A percentile compares a stretch with the other conserved stretches of the same genome.
Evolutionary conservation across 2,329 filamentous ascomycete species (phyloP).

Genomic region (Hirsutella thompsonii): DNA sequence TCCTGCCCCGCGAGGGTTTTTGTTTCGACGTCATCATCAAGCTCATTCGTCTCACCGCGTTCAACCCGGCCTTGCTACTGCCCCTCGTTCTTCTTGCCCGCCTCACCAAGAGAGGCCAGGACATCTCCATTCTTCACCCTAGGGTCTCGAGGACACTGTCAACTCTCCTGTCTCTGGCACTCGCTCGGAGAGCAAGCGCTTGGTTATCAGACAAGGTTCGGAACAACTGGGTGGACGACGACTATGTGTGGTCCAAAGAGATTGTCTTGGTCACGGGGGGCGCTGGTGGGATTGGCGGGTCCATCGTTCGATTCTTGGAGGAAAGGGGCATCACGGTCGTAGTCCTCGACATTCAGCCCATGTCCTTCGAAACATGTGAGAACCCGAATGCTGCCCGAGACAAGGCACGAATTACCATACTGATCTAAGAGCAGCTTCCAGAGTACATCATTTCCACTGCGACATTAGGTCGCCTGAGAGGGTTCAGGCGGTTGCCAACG

Average conservation of each 20-base stretch:
- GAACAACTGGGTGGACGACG: constrained; percentile 23
- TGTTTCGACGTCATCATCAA: constrained; percentile 45
- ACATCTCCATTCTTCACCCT: constrained; percentile 39
- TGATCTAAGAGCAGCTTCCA: constrained; percentile 19
- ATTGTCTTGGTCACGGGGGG: constrained; percentile 65
- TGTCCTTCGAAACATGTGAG: constrained; percentile 37
- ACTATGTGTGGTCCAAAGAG: constrained; percentile 55
- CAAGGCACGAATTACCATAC: too few species aligned
- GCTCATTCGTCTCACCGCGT: constrained; percentile 43
- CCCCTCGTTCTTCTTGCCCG: constrained; percentile 49
- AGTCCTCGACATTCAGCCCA: constrained; percentile 55
- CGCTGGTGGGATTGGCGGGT: constrained; percentile 57
- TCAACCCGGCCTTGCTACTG: constrained; percentile 53
- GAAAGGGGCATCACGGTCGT: constrained; percentile 53
- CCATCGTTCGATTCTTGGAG: constrained; percentile 52
- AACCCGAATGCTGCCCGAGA: neutral
- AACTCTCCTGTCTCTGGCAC: constrained; percentile 16
- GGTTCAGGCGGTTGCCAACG: constrained; percentile 36
- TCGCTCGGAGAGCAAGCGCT: constrained; percentile 13
- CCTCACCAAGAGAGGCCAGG: constrained; percentile 48
- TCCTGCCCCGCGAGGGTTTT: constrained; percentile 44
- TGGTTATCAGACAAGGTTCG: constrained; percentile 20
- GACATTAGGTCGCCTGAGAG: constrained; percentile 49
- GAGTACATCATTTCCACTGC: constrained; percentile 56
- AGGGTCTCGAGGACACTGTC: constrained; percentile 34